Conservation (phyloP, 352 stramenopile species). For the Pythium sukuiense region DNA sequence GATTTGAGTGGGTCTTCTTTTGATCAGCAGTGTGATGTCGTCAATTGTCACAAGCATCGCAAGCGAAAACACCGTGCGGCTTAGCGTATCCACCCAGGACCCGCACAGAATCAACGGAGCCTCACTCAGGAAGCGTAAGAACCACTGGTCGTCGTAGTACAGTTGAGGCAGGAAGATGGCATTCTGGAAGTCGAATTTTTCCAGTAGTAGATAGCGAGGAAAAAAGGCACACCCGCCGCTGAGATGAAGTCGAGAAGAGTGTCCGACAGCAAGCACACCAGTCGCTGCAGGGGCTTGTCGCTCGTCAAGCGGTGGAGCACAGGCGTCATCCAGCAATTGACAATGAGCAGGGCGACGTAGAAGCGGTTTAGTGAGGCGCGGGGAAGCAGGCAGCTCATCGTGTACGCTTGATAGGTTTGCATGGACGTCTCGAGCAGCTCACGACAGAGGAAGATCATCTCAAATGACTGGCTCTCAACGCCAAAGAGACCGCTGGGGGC, state of each 20-base stretch:
- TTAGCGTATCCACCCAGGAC: too few relatives aligned
- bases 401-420: constrained; percentile 20
- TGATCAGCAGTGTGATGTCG: too few relatives aligned
- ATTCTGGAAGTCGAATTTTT: constrained; percentile 1
- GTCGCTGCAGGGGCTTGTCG: constrained; percentile 1
- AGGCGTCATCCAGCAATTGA: constrained; percentile 25
- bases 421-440: constrained; percentile 19
- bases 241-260: constrained; percentile 19
- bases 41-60: too few relatives aligned
- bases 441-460: constrained; percentile 14
- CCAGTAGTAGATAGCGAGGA: constrained; percentile 2
- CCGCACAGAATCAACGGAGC: too few relatives aligned
- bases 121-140: too few relatives aligned
- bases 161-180: too few relatives aligned
- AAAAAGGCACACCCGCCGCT: not conserved
- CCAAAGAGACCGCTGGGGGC: constrained; percentile 6
- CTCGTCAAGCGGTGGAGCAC: constrained; percentile 5
- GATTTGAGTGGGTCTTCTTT: too few relatives aligned
- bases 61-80: too few relatives aligned
- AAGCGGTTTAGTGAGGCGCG: constrained; percentile 8
- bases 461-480: constrained; percentile 23
- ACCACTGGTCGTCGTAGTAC: too few relatives aligned
- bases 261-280: constrained; percentile 16
- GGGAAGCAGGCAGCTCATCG: constrained; percentile 12
- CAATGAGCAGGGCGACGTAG: constrained; percentile 11